Evolutionary conservation across 2,329 filamentous ascomycete genomes (phyloP).

Genomic region (Hymenoscyphus repandus): DNA sequence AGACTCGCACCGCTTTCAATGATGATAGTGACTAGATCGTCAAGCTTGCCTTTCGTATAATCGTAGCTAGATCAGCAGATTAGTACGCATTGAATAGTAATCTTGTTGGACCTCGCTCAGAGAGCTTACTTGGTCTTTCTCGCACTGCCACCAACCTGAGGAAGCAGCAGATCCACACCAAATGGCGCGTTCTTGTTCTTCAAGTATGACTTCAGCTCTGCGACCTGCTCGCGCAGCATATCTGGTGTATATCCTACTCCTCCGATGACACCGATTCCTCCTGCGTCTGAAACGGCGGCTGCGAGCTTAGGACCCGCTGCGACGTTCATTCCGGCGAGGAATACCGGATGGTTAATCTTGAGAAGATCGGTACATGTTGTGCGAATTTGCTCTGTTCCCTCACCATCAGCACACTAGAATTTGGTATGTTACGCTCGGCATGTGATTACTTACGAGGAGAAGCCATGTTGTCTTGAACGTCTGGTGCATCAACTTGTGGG

Average conservation of each 20-base stretch:
- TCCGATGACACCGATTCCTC: conserved; percentile 92
- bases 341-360: conserved; percentile 93
- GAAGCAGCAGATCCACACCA: conserved; percentile 87
- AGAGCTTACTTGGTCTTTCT: conserved; percentile 79
- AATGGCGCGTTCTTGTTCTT: conserved; percentile 91
- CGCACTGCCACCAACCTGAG: conserved; percentile 89
- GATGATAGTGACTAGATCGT: conserved; percentile 84
- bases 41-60: conserved; percentile 98
- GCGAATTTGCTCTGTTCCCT: conserved; percentile 69
- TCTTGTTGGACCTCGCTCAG: conserved; percentile 5
- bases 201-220: conserved; percentile 85
- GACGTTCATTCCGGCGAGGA: conserved; percentile 98
- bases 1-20: conserved; percentile 87
- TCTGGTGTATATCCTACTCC: conserved; percentile 95
- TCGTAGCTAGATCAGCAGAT: conserved; percentile 66
- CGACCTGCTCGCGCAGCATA: conserved; percentile 92
- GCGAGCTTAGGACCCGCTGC: conserved; percentile 94
- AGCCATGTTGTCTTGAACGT: conserved; percentile 49
- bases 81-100: conserved; percentile 22
- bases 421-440: conserved; percentile 11
- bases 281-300: conserved; percentile 93
- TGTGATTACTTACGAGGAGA: conserved; percentile 64
- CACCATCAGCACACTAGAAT: conserved; percentile 20
- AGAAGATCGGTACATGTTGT: conserved; percentile 93
- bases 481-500: neutral